Evolutionary conservation across 345 rosid species (phyloP).

Genomic region (Balakata baccata): DNA sequence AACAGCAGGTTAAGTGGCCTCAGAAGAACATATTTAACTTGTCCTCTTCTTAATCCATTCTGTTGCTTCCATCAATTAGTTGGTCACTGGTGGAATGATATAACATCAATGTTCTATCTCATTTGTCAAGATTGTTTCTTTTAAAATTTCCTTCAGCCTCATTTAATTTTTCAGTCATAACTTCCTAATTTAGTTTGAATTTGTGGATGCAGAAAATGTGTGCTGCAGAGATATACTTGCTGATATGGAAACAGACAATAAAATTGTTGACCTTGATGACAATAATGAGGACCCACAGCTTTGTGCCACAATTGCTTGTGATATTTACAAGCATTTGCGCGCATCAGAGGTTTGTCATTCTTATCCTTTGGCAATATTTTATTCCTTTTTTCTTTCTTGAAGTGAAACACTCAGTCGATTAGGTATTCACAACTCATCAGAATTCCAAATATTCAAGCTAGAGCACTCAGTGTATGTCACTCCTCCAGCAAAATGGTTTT

Average conservation of each 20-base stretch:
- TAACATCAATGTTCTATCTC: not conserved
- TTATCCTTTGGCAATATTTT: not conserved
- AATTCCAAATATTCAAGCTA: conserved; percentile 1
- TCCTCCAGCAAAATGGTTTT: no score
- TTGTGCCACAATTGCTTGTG: conserved; percentile 62
- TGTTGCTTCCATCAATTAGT: not conserved
- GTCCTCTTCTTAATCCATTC: not conserved
- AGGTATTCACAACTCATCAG: not conserved
- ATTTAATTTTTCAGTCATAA: not conserved
- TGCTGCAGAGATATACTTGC: conserved; percentile 55
- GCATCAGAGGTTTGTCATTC: conserved; percentile 68
- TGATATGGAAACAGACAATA: conserved; percentile 47
- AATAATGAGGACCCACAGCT: conserved; percentile 69
- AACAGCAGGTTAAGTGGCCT: conserved; percentile 38
- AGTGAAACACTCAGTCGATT: not conserved
- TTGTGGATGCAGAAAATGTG: conserved; percentile 41
- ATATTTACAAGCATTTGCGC: conserved; percentile 48
- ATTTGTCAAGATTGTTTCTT: not conserved
- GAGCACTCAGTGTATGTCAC: no score
- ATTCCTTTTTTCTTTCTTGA: not conserved
- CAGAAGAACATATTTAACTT: not conserved
- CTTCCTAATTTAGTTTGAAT: not conserved
- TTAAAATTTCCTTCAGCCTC: no score
- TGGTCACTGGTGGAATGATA: not conserved
- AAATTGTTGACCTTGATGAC: conserved; percentile 52